These are phyloP conservation scores for Geotrichum cucujoidarum DNA, from an alignment of 1,139 yeast genomes.

Conservation along the genomic window DNA sequence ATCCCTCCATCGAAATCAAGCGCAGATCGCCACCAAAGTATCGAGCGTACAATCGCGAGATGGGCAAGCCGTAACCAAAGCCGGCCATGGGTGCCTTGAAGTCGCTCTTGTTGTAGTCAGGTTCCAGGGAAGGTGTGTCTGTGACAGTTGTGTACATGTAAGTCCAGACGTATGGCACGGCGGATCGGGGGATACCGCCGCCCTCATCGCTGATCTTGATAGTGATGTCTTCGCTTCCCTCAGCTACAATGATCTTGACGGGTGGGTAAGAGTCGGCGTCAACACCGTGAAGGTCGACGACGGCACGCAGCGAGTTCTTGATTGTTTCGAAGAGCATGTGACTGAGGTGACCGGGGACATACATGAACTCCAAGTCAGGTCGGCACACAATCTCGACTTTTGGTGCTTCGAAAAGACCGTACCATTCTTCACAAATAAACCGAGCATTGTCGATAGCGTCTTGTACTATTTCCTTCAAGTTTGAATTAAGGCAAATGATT, in stretches of 20 bases:
- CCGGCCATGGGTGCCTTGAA: conserved; percentile 94
- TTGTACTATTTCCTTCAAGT: conserved; percentile 70
- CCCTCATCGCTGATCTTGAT: conserved; percentile 91
- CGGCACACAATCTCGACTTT: conserved; percentile 71
- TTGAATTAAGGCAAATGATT: conserved; percentile 75
- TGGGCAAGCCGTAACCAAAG: conserved; percentile 86
- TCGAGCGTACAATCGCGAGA: conserved; percentile 77
- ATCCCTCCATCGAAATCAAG: conserved; percentile 87
- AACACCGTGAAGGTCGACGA: conserved; percentile 64
- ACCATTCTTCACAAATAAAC: conserved; percentile 82
- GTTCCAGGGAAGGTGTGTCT: conserved; percentile 63
- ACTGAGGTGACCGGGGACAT: conserved; percentile 84
- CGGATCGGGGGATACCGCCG: conserved; percentile 85
- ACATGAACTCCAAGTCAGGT: conserved; percentile 68
- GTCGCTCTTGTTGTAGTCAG: conserved; percentile 47
- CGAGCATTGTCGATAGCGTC: conserved; percentile 86
- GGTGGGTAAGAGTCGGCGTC: conserved; percentile 68
- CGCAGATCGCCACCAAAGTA: conserved; percentile 90
- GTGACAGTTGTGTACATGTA: conserved; percentile 85
- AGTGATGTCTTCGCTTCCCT: conserved; percentile 90
- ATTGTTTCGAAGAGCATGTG: conserved; percentile 85
- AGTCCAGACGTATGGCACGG: conserved; percentile 84
- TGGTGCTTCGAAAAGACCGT: conserved; percentile 78
- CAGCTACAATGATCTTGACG: conserved; percentile 81
- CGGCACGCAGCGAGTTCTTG: conserved; percentile 78